Conservation (phyloP, 2,329 filamentous ascomycete genomes). For the Mycosphaerella sp. region DNA sequence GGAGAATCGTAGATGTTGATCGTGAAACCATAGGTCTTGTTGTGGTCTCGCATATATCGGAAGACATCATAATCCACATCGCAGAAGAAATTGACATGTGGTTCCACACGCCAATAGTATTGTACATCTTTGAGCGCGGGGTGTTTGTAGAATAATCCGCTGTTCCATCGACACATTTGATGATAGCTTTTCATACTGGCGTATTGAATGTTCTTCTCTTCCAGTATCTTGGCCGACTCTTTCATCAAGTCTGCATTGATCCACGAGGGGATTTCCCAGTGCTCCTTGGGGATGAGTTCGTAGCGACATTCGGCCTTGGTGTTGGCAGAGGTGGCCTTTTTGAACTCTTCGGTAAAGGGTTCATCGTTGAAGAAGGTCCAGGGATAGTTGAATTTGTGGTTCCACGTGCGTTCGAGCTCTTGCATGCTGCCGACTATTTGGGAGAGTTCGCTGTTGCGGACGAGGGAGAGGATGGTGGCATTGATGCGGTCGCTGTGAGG, state of each 20-base stretch:
- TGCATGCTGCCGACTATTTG: constrained; percentile 82
- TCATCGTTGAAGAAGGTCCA: constrained; percentile 99
- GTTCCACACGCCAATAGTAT: constrained; percentile 98
- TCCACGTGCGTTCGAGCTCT: constrained; percentile 93
- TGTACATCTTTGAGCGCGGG: constrained; percentile 73
- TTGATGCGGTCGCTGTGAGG: constrained; percentile 77
- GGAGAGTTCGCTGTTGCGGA: constrained; percentile 82
- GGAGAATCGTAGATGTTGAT: constrained; percentile 95
- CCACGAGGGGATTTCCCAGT: constrained; percentile 89
- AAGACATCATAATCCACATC: constrained; percentile 98
- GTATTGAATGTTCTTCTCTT: constrained; percentile 85
- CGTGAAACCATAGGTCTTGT: constrained; percentile 98
- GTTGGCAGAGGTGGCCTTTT: constrained; percentile 65
- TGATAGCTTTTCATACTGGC: constrained; percentile 85
- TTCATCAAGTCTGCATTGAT: constrained; percentile 81
- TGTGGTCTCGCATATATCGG: constrained; percentile 94
- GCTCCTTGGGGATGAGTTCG: constrained; percentile 84
- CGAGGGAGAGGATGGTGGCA: constrained; percentile 83
- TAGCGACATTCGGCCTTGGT: constrained; percentile 87
- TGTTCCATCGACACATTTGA: constrained; percentile 99
- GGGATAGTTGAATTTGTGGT: constrained; percentile 98
- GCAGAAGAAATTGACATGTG: constrained; percentile 99
- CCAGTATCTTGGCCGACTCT: constrained; percentile 75
- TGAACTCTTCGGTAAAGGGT: constrained; percentile 91
- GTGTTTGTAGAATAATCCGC: constrained; percentile 95